Evolutionary conservation across 192 early-diverging fungal species (phyloP).

Genomic region (Dispira simplex): DNA sequence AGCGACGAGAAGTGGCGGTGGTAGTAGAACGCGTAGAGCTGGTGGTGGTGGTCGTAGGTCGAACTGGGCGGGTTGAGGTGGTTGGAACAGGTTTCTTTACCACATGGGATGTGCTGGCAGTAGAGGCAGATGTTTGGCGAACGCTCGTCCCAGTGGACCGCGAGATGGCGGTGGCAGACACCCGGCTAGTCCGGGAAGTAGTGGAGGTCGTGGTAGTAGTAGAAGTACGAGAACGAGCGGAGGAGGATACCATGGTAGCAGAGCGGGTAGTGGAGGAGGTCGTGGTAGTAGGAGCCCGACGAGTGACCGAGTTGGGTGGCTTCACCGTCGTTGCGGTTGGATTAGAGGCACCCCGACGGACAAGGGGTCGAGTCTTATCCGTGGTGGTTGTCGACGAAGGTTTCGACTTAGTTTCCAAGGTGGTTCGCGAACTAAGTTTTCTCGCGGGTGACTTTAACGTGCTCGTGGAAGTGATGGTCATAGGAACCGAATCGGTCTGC

Average conservation of each 20-base stretch:
- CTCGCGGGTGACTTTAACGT: no score
- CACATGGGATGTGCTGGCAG: not conserved
- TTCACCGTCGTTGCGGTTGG: not conserved
- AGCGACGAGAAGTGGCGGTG: not conserved
- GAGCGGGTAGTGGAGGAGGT: not conserved
- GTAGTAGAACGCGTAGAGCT: not conserved
- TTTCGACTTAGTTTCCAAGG: not conserved
- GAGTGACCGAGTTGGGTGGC: not conserved
- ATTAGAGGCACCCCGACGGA: not conserved
- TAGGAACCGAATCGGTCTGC: no score
- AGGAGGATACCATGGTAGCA: not conserved
- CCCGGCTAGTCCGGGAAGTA: not conserved
- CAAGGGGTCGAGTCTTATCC: not conserved
- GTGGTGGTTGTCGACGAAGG: not conserved
- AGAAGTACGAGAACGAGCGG: not conserved
- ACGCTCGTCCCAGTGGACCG: constrained; percentile 3
- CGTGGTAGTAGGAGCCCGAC: not conserved
- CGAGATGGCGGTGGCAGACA: not conserved
- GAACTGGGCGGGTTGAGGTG: not conserved
- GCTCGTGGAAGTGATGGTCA: no score
- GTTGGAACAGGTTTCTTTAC: not conserved
- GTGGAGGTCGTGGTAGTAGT: not conserved
- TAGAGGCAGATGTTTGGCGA: not conserved
- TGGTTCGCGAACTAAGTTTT: not conserved
- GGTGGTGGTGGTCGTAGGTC: constrained; percentile 7